Base-by-base conservation (phyloP, 2,329 filamentous ascomycete species). In the Akanthomyces muscarius region DNA sequence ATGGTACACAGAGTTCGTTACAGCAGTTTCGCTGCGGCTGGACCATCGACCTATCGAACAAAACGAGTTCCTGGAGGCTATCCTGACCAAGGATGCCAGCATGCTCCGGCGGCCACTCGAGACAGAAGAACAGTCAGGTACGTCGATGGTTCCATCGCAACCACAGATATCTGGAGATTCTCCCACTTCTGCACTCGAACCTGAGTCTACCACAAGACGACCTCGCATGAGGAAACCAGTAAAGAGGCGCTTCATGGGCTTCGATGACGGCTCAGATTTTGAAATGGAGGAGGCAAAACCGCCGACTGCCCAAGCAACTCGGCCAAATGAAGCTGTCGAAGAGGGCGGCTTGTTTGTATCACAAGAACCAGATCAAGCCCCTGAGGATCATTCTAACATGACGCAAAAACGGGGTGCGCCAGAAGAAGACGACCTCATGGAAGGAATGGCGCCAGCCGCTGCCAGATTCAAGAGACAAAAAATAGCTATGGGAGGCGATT, bases 51-150 rank as follows among this genome's bases (percentile, higher is more conserved):
- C 92, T 2, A 88, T 97, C 60, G 87, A 94, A 68, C 92, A 97
- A 71, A 92, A 89, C 63, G 93, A 97, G 69, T 96, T 99, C 66
- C 81, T 99, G 2, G 92, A 97, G 73, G 90, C 90, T 1, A 95
- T 99, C 52, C 77, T 98, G 33, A 86, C 81, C n/a, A 89, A 89
- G 57, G 89, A 98, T 75, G 86, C 91, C 7, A 86, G 83, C 64
- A 82, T 84, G 50, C 79, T 98, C 23, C 87, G 90, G 63, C 84
- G 87, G 44, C 83, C 87, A 6, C 81, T 96, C 3, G 82, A 89
- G 66, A 76, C 84, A 11, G 76, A 76, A 45, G 30, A 69, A 65
- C n/a, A 68, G 67, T 4, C 70, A 71, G 30, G 66, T 65, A 8
- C 61, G 53, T n/a, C 64, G 23, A 30, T 44, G n/a, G 44, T 48